Evolutionary conservation across 768 basidiomycete species (phyloP), one percentile per base, ranked within the genome.

Genomic region (Chiua virens): DNA sequence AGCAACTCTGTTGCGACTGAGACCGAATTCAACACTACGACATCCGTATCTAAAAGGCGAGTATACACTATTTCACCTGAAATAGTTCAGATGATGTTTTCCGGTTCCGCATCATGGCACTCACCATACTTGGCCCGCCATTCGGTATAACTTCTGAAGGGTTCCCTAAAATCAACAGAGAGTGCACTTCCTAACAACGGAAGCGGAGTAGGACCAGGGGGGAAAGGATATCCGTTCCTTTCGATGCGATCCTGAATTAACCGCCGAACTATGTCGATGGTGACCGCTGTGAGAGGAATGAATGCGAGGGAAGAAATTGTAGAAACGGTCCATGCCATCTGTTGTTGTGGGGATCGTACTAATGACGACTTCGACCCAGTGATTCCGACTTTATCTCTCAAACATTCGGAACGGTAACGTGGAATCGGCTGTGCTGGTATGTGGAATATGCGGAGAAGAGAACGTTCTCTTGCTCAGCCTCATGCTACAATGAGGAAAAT

Each of bases 1-100:
- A 83, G 66, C 3, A 83, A 69, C 36, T 80, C 79, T 20, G 65
- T 54, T 2, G 71, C 74, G 14, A 68, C 72, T 46, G 72, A 71
- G 21, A 61, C 62, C 14, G 71, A 69, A 58, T 78, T 82, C 32
- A 83, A 58, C 46, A 82, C 61, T 23, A 83, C 63, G 17, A 75
- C 69, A 15, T 66, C 68, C 37, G 70, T 69, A 48, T 75, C 79
- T 57, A 78, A 74, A n/a, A 78, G 65, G 23, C 71, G 71, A 52
- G 78, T 74, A 14, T 77, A 77, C 37, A 83, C 72, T 14, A 84
- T 59, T 8, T 75, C 66, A 10, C 78, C 75, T 77, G 23, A 1
- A 38, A 15, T 27, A 14, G 8, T 57, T 34, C 18, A 55, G 41
- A 21, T 42, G 11, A 18, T 21, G 32, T 8, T 15, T 20, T 30